Percentiles rank a stretch among this genome's conserved stretches.
phyloP scores from a whole-genome alignment of 441 rosid species.

The Corymbia citriodora region DNA sequence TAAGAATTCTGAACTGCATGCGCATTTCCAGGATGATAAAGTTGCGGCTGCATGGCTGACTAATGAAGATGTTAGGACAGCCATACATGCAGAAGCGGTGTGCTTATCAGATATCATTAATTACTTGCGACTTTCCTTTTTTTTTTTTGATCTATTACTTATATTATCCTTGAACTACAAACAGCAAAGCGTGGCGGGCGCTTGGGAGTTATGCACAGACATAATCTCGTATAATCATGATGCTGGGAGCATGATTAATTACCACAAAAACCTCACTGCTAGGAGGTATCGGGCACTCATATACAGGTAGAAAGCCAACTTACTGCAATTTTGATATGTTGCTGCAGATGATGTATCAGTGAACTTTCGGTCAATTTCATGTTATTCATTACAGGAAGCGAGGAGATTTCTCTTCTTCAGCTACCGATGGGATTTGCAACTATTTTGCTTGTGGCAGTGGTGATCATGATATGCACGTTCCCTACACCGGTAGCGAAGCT shows the following conservation, averaged over 20 bases:
- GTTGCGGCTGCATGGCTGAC: slow-evolving; percentile 71
- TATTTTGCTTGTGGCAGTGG: slow-evolving; percentile 35
- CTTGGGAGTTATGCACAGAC: slow-evolving; percentile 54
- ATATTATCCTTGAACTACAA: not conserved
- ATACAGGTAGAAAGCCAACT: slow-evolving; percentile 43
- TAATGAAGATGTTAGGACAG: slow-evolving; percentile 56
- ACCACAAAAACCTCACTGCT: slow-evolving; percentile 69
- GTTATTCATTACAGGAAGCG: not conserved
- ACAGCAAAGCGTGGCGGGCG: slow-evolving; percentile 38
- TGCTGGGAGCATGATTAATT: slow-evolving; percentile 69
- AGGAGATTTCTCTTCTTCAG: not conserved
- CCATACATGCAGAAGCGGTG: slow-evolving; percentile 61
- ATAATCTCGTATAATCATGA: slow-evolving; percentile 23
- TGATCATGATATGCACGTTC: slow-evolving; percentile 91
- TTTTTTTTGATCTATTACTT: not conserved
- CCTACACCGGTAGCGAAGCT: slow-evolving; percentile 87
- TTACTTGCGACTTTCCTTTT: not conserved
- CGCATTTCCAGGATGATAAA: slow-evolving; percentile 39
- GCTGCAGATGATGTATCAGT: not conserved
- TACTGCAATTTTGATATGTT: not conserved
- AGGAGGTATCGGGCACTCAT: slow-evolving; percentile 66
- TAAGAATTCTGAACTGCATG: not conserved
- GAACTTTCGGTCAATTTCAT: not conserved
- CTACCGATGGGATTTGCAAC: not conserved
- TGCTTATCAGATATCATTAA: not conserved